These are phyloP conservation scores for Papilionanthe hybrid DNA, from an alignment of 116 monocot genomes.

Conservation along the genomic window DNA sequence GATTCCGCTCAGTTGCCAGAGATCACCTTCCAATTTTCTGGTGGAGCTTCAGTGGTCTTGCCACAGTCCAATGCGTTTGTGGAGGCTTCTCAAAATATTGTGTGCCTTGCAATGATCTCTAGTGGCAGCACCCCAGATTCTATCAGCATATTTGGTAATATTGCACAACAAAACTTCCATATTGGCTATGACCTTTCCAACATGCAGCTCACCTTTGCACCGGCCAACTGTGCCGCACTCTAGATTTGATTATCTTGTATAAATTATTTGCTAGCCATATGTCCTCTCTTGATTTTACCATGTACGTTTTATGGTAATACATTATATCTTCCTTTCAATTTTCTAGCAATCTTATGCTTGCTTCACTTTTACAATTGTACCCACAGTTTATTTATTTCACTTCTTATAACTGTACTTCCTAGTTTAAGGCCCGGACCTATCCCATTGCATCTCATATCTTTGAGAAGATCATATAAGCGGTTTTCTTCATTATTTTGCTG, in stretches of 20 bases:
- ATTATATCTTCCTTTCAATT: neutral
- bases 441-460: too few species aligned
- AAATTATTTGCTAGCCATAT: neutral
- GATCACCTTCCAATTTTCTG: neutral
- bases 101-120: neutral
- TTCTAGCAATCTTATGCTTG: neutral
- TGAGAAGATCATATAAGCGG: too few species aligned
- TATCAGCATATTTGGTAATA: conserved; percentile 13
- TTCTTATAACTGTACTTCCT: too few species aligned
- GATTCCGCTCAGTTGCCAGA: neutral
- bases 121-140: neutral
- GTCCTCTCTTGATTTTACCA: neutral
- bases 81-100: neutral
- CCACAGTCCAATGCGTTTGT: neutral
- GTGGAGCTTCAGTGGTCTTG: neutral
- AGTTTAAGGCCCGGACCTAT: too few species aligned
- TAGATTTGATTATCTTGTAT: too few species aligned
- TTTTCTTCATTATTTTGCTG: too few species aligned
- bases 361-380: neutral
- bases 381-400: neutral
- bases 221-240: neutral
- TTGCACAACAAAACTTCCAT: conserved; percentile 1
- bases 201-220: conserved; percentile 1
- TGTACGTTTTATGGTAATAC: neutral
- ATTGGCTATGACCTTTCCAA: too few species aligned